Evolutionary conservation across 2,329 filamentous ascomycete genomes (phyloP), one percentile per base, ranked within the genome.

Genomic region (Botrytis tulipae): DNA sequence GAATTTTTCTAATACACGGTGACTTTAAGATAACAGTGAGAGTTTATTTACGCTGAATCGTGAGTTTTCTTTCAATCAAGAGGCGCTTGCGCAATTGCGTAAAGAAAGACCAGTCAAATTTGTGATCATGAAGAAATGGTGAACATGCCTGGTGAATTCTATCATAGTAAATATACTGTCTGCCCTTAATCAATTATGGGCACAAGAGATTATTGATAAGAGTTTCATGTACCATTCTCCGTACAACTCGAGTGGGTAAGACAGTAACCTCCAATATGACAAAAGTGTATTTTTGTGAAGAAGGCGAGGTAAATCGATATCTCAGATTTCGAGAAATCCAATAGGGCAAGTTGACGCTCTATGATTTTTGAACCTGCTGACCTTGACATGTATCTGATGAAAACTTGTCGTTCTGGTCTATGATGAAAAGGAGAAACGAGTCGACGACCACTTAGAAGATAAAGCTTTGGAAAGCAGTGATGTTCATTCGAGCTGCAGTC

Each of bases 11-110:
- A n/a, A n/a, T 16, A n/a, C n/a, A 8, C 25, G 18, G 35, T 62
- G 60, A n/a, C 7, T 1, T 8, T 62, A 14, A n/a, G 16, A 57
- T 29, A 29, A 57, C 14, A 18, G 51, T 9, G 14, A 18, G 7
- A 29, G 0, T 29, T 29, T 29, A 32, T 4, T 0, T 2, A 18
- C 51, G 1, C n/a, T 1, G 9, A 8, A 9, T 29, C 51, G 7
- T 57, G n/a, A 18, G n/a, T 18, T 9, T 29, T 18, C 6, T 29
- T 35, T 29, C 1, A 29, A 18, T 18, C 6, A 29, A 57, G n/a
- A 57, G 5, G n/a, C n/a, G 9, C 51, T 57, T 57, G 51, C 3
- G n/a, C 14, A 54, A 1, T 54, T 18, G 8, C 6, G 12, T 29
- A 18, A n/a, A 57, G 14, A 57, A 18, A 7, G 51, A 4, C n/a